Evolutionary conservation across 2,329 filamentous ascomycete genomes (phyloP).

Genomic region (Aspergillus intermedius): DNA sequence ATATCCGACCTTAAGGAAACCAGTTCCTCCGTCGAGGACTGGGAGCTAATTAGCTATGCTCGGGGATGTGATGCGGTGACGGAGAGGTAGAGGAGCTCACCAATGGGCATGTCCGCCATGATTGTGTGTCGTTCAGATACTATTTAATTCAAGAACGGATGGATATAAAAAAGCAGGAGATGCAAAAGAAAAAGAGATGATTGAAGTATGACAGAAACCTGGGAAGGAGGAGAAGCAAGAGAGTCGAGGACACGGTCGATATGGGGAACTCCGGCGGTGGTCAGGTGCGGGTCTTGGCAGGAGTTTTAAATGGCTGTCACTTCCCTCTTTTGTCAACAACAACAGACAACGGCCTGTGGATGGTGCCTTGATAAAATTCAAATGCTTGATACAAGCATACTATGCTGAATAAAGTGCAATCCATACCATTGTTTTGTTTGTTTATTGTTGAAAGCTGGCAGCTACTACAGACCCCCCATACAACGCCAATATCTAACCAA

Average conservation of each 20-base stretch:
- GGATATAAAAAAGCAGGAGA: background rate
- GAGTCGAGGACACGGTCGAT: too few species aligned
- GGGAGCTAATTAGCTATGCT: slow-evolving; percentile 25
- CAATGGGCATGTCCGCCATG: slow-evolving; percentile 47
- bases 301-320: background rate
- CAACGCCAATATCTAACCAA: too few species aligned
- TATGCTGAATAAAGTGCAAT: too few species aligned
- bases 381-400: too few species aligned
- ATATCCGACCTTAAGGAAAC: slow-evolving; percentile 99
- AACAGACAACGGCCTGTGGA: too few species aligned
- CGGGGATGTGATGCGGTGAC: slow-evolving; percentile 14
- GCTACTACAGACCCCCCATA: too few species aligned
- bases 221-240: too few species aligned
- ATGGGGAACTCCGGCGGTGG: background rate
- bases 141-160: background rate
- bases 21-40: slow-evolving; percentile 99
- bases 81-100: slow-evolving; percentile 26
- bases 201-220: background rate
- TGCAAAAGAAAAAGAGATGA: background rate
- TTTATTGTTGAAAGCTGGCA: too few species aligned
- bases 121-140: slow-evolving; percentile 6
- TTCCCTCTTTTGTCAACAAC: too few species aligned
- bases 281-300: background rate
- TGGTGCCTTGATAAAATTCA: too few species aligned
- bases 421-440: too few species aligned